Base-by-base conservation (phyloP, 176 grass and related monocot species). In the Musa schizocarpa region DNA sequence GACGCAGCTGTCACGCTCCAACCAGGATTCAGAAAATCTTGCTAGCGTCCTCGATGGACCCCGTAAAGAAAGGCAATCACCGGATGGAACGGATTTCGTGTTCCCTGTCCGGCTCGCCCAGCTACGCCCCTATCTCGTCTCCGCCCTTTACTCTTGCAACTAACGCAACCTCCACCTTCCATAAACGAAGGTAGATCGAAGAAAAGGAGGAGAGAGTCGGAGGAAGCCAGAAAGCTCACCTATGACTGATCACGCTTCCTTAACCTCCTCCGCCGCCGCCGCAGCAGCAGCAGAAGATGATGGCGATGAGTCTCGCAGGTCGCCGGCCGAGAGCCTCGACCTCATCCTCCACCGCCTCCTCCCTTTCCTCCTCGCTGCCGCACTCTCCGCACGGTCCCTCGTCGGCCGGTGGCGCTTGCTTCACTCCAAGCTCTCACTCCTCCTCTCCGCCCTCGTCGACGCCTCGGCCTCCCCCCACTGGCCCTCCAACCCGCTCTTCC, bases 341-440 rank as follows among this genome's bases (percentile, higher is more conserved):
- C 79, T 86, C 79, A 91, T 96, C 73, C 76, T 88, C 65, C 82
- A 74, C 14, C 74, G 64, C n/a, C 85, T 94, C 80, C 83, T 94
- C 52, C 87, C 91, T 12, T 55, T 81, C 53, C 79, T 96, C 58
- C 86, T 96, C 50, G 23, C 78, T 10, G 79, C 79, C 9, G 76
- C 83, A 21, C 58, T 82, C 19, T 91, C 88, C 27, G 92, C 84
- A 76, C 88, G 75, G 74, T 83, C 82, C 19, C 80, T 96, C 57
- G 83, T 88, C 75, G 75, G 78, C 12, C 83, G 92, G 9, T 91
- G 92, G 92, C 88, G 83, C 34, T 69, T 83, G 79, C 81, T 96
- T 52, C 83, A 88, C 65, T 78, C 48, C 70, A 88, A 85, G 11
- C 92, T 96, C 19, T 79, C 84, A 50, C 53, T 81, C 22, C 83